Percentiles rank a stretch among this genome's conserved stretches.
These are phyloP conservation scores for Ampelocalamus luodianensis DNA, from an alignment of 176 grass and related monocot genomes.

Conservation along the genomic window DNA sequence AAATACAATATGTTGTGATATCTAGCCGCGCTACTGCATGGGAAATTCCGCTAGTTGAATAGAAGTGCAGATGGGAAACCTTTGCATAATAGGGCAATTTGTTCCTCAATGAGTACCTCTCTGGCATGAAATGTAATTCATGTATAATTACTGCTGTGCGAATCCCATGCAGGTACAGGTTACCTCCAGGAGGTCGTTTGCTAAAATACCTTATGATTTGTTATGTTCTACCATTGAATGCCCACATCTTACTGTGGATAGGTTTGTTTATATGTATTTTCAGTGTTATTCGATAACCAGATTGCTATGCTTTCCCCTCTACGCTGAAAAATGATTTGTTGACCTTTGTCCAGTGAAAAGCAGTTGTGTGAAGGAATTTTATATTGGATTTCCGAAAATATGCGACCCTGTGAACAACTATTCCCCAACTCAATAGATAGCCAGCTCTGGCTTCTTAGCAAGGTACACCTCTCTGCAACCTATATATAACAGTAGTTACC, in stretches of 20 bases:
- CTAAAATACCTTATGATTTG: conserved; percentile 67
- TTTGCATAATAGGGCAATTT: not conserved
- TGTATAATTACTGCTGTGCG: not conserved
- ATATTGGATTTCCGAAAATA: conserved; percentile 54
- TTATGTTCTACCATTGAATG: conserved; percentile 53
- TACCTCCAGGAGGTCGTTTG: conserved; percentile 50
- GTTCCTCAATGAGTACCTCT: not conserved
- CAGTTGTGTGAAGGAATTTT: conserved; percentile 68
- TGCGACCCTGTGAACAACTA: conserved; percentile 15
- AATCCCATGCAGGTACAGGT: conserved; percentile 44
- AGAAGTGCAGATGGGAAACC: not conserved
- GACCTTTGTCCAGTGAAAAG: conserved; percentile 58
- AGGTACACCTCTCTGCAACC: conserved; percentile 41
- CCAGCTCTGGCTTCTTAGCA: conserved; percentile 54
- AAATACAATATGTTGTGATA: too few relatives aligned
- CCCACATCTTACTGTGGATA: conserved; percentile 61
- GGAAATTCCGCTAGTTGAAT: not conserved
- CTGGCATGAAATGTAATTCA: not conserved
- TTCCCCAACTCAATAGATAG: conserved; percentile 29
- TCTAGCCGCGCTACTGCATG: too few relatives aligned
- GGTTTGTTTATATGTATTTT: conserved; percentile 43
- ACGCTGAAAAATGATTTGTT: conserved; percentile 28
- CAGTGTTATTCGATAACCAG: conserved; percentile 11
- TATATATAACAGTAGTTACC: not conserved
- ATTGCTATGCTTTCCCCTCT: not conserved